Evolutionary conservation across 805 yeast genomes (phyloP), one percentile per base, ranked within the genome.

Genomic region (Ogataea siamensis): DNA sequence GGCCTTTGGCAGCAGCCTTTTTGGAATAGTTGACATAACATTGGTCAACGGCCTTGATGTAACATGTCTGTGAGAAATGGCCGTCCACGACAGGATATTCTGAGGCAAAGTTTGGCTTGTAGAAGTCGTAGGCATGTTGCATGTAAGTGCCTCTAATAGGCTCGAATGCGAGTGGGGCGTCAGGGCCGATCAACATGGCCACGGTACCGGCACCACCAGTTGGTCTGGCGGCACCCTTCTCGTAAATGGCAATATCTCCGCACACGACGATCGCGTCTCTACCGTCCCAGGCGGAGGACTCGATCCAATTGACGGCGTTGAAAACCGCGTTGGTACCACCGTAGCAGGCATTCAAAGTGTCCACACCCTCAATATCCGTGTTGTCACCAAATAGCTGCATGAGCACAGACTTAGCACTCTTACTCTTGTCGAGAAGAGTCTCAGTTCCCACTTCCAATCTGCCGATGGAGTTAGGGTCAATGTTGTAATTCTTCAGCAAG

Each of bases 141-240:
- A 93, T 86, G 74, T 71, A 86, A 15, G 95, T 76, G 48, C 98
- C 98, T 70, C 93, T 87, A 43, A 79, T 76, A 30, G 83, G 68
- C 55, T 93, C 98, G 55, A 93, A 81, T 27, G 87, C 96, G 51
- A 93, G 75, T 50, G 99, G 99, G 27, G 99, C 97, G 61, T 93
- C 95, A 37, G 98, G 96, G 35, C 99, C 99, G 56, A 93, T 86
- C 62, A 85, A 78, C 60, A 93, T 56, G 29, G 99, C 99, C 44
- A 91, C 94, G 32, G 94, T 75, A 62, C 99, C 99, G 39, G 95
- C 97, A 71, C 99, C 99, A 65, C 99, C 99, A 37, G 99, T 93
- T 60, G 99, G 99, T 75, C 99, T 83, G 40, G 99, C 99, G 25
- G 95, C 83, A 63, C 99, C 99, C 70, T 89, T 78, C 56, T 89